Base-by-base conservation (phyloP, 148 eudicot species). In the Vaccinium macrocarpon region DNA sequence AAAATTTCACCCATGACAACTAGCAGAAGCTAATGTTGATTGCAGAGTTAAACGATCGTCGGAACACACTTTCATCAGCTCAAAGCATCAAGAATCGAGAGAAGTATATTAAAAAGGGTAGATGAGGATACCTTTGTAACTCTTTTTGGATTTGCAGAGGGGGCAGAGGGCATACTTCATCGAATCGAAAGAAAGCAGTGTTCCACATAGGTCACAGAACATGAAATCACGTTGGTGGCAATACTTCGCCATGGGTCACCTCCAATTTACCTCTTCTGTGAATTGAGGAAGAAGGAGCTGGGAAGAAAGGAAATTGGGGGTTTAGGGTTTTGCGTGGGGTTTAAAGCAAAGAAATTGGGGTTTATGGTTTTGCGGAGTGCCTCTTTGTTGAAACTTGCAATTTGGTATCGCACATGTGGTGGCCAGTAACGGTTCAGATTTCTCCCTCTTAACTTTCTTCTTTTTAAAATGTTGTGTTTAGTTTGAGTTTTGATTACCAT, bases 151-250 rank as follows among this genome's bases (percentile, higher is more conserved):
- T 76, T 87, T 87, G 82, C 89, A 87, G 74, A 87, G 82, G n/a
- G 86, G 89, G 80, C 89, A 87, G 15, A 38, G 52, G 25, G 86
- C 89, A 49, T 81, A 84, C 86, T 84, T 84, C 16, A 32, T 57
- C 46, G 84, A 76, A 48, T 84, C 71, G 38, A 87, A 84, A 21
- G 84, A 81, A 5, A 87, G 62, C 86, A 87, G 84, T 1, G 86
- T 87, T 70, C 89, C 89, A 29, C 89, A 87, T 4, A 87, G 29
- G 13, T 84, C 78, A 49, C 86, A 87, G 78, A 87, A 87, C 89
- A 87, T 81, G 83, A 84, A 87, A 84, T 87, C 89, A 14, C 86
- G 81, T 50, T 84, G 86, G 21, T 14, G 82, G 76, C 86, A 52
- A 48, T 84, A 80, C 55, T 7, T 9, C 52, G 86, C 79, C 79